phyloP scores from a whole-genome alignment of 176 grass and related monocot species.

The Oryza punctata region DNA sequence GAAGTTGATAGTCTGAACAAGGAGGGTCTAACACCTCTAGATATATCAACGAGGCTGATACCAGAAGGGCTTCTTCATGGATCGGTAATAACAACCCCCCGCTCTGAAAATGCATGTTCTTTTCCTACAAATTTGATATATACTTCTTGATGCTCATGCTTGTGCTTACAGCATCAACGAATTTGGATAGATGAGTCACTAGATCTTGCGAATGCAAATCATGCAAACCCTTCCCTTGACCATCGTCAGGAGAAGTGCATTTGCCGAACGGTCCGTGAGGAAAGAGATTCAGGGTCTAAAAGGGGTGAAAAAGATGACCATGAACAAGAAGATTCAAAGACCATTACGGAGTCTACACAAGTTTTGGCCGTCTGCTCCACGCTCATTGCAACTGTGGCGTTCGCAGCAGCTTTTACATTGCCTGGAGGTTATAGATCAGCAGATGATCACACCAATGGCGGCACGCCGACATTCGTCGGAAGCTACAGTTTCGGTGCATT shows the following conservation, averaged over 20 bases:
- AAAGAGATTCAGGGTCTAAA: not conserved
- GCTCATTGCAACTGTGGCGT: slow-evolving; percentile 42
- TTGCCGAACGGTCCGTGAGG: not conserved
- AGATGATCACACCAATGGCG: not conserved
- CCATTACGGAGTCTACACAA: not conserved
- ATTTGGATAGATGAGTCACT: too few relatives aligned
- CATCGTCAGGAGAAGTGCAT: too few relatives aligned
- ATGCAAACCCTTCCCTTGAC: too few relatives aligned
- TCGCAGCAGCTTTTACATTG: slow-evolving; percentile 37
- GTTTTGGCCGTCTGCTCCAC: slow-evolving; percentile 8
- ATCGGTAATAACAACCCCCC: too few relatives aligned
- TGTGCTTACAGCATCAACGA: too few relatives aligned
- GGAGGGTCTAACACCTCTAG: slow-evolving; percentile 27
- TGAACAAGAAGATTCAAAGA: slow-evolving; percentile 5
- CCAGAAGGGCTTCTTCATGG: too few relatives aligned
- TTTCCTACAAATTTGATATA: too few relatives aligned
- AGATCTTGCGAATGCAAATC: too few relatives aligned
- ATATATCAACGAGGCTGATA: not conserved
- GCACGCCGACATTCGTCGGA: slow-evolving; percentile 18
- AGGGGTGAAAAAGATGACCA: not conserved
- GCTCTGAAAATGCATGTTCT: too few relatives aligned
- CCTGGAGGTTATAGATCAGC: slow-evolving; percentile 39
- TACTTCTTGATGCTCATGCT: too few relatives aligned
- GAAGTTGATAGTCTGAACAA: slow-evolving; percentile 7
- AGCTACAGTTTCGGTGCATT: slow-evolving; percentile 31